A percentile compares a stretch with the other conserved stretches of the same genome.
Conservation (phyloP, 108 stramenopile species). For the Nitzschia sp. region DNA sequence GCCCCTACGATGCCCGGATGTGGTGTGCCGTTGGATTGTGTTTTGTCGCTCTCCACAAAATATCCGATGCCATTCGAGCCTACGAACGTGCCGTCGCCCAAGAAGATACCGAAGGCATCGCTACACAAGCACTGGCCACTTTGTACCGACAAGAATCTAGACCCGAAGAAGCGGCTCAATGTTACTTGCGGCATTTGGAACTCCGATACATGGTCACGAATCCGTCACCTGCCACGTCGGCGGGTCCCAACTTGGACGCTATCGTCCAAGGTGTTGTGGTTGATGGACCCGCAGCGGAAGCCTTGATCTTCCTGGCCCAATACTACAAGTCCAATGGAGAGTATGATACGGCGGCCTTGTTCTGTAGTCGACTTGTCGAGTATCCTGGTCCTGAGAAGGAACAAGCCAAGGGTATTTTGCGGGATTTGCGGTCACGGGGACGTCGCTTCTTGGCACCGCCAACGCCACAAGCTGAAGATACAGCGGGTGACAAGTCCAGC, state of each 20-base stretch:
- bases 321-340: constrained; percentile 78
- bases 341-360: constrained; percentile 73
- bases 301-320: constrained; percentile 82
- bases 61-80: constrained; percentile 82
- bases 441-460: constrained; percentile 3
- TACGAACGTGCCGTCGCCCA: constrained; percentile 88
- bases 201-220: constrained; percentile 66
- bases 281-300: constrained; percentile 89
- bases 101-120: constrained; percentile 91
- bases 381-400: constrained; percentile 95
- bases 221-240: constrained; percentile 23
- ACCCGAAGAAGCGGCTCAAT: constrained; percentile 85
- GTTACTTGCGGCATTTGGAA: constrained; percentile 87
- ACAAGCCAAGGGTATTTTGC: constrained; percentile 87
- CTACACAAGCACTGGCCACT: constrained; percentile 88
- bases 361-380: constrained; percentile 83
- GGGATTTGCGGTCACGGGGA: constrained; percentile 74
- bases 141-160: constrained; percentile 78
- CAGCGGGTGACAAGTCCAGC: not conserved
- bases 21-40: constrained; percentile 96
- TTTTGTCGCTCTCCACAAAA: constrained; percentile 68
- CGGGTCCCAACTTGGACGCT: constrained; percentile 42
- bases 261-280: constrained; percentile 68
- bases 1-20: constrained; percentile 97
- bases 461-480: not conserved